phyloP scores from a whole-genome alignment of 805 yeast species.

The Myxozyma lipomycoides region DNA sequence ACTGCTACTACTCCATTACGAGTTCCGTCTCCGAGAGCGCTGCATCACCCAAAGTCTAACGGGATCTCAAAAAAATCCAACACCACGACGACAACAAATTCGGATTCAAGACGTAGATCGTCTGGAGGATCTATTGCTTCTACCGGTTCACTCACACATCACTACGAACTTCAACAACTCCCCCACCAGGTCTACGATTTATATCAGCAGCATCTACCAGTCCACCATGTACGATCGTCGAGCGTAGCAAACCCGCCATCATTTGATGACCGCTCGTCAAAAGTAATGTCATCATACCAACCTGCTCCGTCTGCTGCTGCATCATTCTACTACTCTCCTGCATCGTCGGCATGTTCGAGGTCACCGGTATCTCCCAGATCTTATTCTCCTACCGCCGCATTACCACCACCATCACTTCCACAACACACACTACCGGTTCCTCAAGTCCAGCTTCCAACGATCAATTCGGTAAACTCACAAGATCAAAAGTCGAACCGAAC shows the following conservation, averaged over 20 bases:
- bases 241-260: not conserved
- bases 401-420: not conserved
- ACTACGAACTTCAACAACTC: not conserved
- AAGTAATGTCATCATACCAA: not conserved
- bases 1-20: not conserved
- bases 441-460: not conserved
- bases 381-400: not conserved
- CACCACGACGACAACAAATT: not conserved
- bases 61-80: not conserved
- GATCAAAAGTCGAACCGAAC: not conserved
- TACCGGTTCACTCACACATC: not conserved
- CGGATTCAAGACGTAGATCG: not conserved
- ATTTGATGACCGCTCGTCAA: not conserved
- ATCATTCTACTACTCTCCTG: not conserved
- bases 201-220: not conserved
- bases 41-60: constrained; percentile 5
- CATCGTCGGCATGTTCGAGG: not conserved
- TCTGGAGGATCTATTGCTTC: not conserved
- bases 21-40: not conserved
- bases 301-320: not conserved
- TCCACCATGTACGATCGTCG: constrained; percentile 2
- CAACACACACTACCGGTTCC: not conserved
- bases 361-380: not conserved
- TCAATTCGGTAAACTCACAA: not conserved
- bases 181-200: constrained; percentile 2